phyloP scores from a whole-genome alignment of 345 rosid species.

The Lepidium didymum region DNA sequence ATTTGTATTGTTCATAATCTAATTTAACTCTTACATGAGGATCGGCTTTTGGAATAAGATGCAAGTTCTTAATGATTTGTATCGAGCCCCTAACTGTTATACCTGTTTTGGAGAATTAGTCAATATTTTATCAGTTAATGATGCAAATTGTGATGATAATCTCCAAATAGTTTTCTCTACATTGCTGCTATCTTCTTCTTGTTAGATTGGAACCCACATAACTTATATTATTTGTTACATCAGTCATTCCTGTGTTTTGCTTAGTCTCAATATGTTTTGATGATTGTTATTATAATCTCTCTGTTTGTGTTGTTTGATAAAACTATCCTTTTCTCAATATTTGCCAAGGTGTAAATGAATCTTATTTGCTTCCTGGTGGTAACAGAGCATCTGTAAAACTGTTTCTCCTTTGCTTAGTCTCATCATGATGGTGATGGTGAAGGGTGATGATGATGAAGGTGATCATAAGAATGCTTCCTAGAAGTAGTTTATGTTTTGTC shows the following conservation, averaged over 20 bases:
- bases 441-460: background rate
- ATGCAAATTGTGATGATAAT: background rate
- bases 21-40: background rate
- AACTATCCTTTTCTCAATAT: background rate
- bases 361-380: background rate
- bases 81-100: background rate
- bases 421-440: too few relatives aligned
- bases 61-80: background rate
- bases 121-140: background rate
- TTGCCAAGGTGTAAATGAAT: background rate
- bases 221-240: background rate
- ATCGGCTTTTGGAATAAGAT: background rate
- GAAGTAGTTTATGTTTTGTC: background rate
- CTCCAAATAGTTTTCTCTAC: background rate
- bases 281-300: background rate
- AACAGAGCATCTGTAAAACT: background rate
- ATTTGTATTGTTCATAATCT: background rate
- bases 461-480: slow-evolving; percentile 8
- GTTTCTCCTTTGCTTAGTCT: background rate
- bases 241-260: background rate
- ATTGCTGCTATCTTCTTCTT: background rate
- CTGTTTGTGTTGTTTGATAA: background rate
- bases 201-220: background rate
- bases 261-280: background rate
- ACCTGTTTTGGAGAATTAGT: background rate